phyloP scores from a whole-genome alignment of 345 rosid species.

The Zanthoxylum bungeanum region DNA sequence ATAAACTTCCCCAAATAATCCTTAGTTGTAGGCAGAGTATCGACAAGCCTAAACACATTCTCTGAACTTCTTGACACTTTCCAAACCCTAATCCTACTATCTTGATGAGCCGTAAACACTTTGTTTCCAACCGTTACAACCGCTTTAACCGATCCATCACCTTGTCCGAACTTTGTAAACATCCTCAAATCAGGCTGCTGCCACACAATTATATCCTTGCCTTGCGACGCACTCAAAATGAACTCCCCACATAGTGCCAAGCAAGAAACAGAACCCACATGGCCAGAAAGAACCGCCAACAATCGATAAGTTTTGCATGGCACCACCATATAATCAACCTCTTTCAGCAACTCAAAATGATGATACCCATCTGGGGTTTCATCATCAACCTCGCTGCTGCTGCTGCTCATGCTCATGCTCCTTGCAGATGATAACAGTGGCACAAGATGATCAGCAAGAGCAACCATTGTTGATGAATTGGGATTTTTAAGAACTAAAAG shows the following conservation, averaged over 20 bases:
- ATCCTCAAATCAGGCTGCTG: conserved; percentile 90
- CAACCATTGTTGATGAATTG: neutral
- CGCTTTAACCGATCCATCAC: conserved; percentile 89
- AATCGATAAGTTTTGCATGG: conserved; percentile 44
- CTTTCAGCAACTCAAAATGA: conserved; percentile 40
- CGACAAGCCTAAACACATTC: conserved; percentile 64
- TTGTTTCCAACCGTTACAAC: conserved; percentile 56
- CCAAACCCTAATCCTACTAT: conserved; percentile 87
- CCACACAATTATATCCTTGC: conserved; percentile 96
- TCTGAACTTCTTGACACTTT: conserved; percentile 69
- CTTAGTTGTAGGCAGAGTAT: conserved; percentile 80
- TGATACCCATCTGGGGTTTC: conserved; percentile 42
- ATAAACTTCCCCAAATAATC: conserved; percentile 79
- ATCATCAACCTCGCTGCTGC: conserved; percentile 49
- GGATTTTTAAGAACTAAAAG: neutral
- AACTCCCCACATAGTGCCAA: conserved; percentile 86
- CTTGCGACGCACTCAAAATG: conserved; percentile 86
- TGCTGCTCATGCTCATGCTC: conserved; percentile 37
- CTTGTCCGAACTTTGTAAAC: conserved; percentile 90
- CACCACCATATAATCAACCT: conserved; percentile 3
- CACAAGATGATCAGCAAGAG: neutral
- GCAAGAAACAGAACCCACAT: conserved; percentile 83
- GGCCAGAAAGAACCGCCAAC: conserved; percentile 74
- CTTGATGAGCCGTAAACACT: conserved; percentile 94
- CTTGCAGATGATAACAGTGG: conserved; percentile 48